Evolutionary conservation across 1,284 basidiomycete species (phyloP), one percentile per base, ranked within the genome.

Genomic region (Pulveroboletus sp.): DNA sequence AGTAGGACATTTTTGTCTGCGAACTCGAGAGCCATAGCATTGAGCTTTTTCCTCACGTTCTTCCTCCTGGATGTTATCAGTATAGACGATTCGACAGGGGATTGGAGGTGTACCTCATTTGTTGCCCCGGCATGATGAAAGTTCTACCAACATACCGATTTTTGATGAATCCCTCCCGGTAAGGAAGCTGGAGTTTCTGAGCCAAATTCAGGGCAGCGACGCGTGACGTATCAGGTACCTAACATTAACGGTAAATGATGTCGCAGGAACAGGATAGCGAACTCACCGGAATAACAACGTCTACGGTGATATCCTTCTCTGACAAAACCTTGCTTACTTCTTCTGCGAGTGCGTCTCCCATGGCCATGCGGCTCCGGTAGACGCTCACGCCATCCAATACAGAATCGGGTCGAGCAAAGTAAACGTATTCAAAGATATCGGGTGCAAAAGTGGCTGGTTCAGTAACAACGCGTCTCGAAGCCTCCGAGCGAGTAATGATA

Each of bases 11-110:
- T 92, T 80, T 98, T 98, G 67, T 81, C 86, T 17, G 82, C 82
- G 71, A 99, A 99, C 76, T 99, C 97, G 60, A 98, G 81, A n/a
- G 97, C 96, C 96, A 99, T 99, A 4, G 97, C 97, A 72, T 99
- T 99, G 59, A 99, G 78, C 75, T 99, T 99, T 63, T 91, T 82
- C 57, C 97, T 82, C 17, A 99, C 97, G 70, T 97, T 99, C 81
- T 96, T 98, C 65, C 84, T 87, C 69, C 94, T 93, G 66, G 14
- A 45, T 31, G 54, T 43, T 24, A 26, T 70, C 46, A 65, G 47
- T 29, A 51, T 15, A 25, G 17, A 18, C 4, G 14, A 48, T 15
- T 26, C 12, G 42, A 49, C 20, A 47, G 47, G 49, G 39, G 33
- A 47, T 11, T 43, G 36, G 28, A 29, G 43, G 42, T 59, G 17